A percentile compares a stretch with the other conserved stretches of the same genome.
These are phyloP conservation scores for Lactarius tabidus DNA, from an alignment of 768 basidiomycete species.

Conservation along the genomic window DNA sequence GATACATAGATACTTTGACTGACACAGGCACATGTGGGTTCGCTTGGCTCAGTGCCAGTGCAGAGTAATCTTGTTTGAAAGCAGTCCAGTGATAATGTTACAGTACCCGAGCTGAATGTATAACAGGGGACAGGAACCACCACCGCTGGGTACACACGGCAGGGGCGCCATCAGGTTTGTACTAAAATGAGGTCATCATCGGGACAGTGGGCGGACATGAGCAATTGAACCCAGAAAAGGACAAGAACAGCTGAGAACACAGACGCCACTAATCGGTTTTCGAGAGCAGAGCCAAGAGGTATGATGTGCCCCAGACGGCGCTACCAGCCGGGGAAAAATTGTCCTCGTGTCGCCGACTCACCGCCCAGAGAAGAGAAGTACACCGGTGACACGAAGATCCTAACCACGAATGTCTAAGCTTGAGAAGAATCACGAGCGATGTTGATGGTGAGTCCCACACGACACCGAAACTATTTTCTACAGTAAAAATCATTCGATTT, in stretches of 20 bases:
- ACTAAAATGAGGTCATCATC: conserved; percentile 2
- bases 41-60: neutral
- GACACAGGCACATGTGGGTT: neutral
- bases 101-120: conserved; percentile 10
- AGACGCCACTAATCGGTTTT: conserved; percentile 16
- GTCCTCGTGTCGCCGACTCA: neutral
- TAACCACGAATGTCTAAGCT: neutral
- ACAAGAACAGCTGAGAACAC: neutral
- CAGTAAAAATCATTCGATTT: neutral
- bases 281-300: neutral
- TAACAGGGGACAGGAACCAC: neutral
- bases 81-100: conserved; percentile 2
- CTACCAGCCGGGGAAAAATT: neutral
- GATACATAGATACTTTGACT: neutral
- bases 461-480: neutral
- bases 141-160: neutral
- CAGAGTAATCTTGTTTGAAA: neutral
- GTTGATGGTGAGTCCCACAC: neutral
- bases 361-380: neutral
- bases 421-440: neutral
- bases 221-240: neutral
- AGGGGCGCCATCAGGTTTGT: conserved; percentile 5
- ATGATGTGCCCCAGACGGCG: too few species aligned
- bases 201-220: conserved; percentile 3
- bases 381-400: neutral